Conservation (phyloP, 2,329 filamentous ascomycete genomes). For the Phaeosphaeria sp. region DNA sequence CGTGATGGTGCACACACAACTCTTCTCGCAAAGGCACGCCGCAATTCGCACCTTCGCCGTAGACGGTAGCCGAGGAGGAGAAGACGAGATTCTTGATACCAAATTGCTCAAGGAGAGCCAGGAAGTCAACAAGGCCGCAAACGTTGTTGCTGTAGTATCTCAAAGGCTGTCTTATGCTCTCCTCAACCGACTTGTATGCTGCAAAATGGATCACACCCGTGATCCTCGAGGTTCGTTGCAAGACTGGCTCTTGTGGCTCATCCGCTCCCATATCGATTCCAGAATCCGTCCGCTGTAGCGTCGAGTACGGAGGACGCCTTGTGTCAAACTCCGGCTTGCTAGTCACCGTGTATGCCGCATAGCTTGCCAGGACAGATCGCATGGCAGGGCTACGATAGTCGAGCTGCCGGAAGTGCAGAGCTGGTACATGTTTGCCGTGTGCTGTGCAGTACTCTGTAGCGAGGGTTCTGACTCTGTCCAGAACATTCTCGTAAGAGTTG, state of each 20-base stretch:
- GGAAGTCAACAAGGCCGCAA: conserved; percentile 67
- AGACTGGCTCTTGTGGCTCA: conserved; percentile 21
- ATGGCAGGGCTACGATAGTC: conserved; percentile 57
- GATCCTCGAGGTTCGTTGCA: conserved; percentile 57
- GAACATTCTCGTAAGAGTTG: conserved; percentile 53
- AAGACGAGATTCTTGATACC: conserved; percentile 72
- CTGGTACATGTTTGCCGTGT: conserved; percentile 51
- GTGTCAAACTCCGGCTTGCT: conserved; percentile 19
- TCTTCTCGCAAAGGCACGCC: conserved; percentile 64
- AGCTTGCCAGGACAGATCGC: conserved; percentile 52
- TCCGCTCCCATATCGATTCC: conserved; percentile 39
- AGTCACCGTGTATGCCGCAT: conserved; percentile 39
- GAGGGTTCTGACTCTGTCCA: conserved; percentile 46
- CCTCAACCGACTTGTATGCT: conserved; percentile 70
- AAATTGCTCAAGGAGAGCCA: conserved; percentile 63
- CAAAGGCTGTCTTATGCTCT: conserved; percentile 67
- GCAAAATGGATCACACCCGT: conserved; percentile 73
- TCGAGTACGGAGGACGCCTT: conserved; percentile 35
- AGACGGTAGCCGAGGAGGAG: conserved; percentile 72
- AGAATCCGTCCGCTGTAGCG: conserved; percentile 39
- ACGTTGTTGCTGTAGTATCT: conserved; percentile 74
- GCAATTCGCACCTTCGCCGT: conserved; percentile 56
- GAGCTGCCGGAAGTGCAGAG: conserved; percentile 55
- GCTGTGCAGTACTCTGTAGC: conserved; percentile 48
- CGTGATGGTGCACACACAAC: conserved; percentile 60